Conservation (phyloP, 1,139 yeast species). For the Suhomyces wounanorum region DNA sequence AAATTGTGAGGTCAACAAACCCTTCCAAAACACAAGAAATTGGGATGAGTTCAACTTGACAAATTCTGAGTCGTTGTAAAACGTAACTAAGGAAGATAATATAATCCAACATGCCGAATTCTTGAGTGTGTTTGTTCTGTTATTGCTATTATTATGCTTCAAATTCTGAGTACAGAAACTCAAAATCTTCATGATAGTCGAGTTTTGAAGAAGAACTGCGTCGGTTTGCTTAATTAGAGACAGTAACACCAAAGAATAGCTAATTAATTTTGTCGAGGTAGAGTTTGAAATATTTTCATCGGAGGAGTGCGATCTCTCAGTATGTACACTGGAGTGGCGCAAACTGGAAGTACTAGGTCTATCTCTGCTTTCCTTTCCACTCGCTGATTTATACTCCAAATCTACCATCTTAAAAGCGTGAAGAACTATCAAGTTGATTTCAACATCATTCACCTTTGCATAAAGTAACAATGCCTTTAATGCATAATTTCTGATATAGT, state of each 20-base stretch:
- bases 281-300: constrained; percentile 30
- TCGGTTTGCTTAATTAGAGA: constrained; percentile 43
- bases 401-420: constrained; percentile 36
- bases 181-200: constrained; percentile 44
- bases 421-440: constrained; percentile 40
- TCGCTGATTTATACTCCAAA: constrained; percentile 31
- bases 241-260: constrained; percentile 41
- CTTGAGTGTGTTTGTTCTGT: constrained; percentile 24
- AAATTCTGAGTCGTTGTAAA: constrained; percentile 43
- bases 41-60: constrained; percentile 75
- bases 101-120: constrained; percentile 64
- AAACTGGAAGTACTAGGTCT: background rate
- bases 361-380: constrained; percentile 19
- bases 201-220: constrained; percentile 39
- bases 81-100: constrained; percentile 72
- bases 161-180: constrained; percentile 52
- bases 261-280: constrained; percentile 29
- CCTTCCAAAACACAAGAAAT: constrained; percentile 77
- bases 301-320: background rate
- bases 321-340: background rate
- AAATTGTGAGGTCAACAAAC: constrained; percentile 62
- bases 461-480: constrained; percentile 35
- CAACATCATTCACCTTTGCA: constrained; percentile 35
- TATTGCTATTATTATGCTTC: constrained; percentile 35
- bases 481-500: constrained; percentile 41